Base-by-base conservation (phyloP, 495 filamentous ascomycete genomes). In the Podospora pseudoanserina region DNA sequence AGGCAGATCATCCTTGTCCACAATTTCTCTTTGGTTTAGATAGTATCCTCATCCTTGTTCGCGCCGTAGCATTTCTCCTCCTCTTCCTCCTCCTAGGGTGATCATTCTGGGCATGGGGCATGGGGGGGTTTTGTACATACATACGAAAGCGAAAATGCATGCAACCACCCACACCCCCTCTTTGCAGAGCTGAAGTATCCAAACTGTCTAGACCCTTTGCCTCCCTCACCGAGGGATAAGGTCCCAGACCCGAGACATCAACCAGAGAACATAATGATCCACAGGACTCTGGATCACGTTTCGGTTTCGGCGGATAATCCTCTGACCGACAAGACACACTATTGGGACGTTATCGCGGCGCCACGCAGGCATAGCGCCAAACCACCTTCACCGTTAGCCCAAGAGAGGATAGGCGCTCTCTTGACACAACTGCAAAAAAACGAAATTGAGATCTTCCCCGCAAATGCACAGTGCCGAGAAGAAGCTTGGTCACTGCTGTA, bases 361-460 rank as follows among this genome's bases (percentile, higher is more conserved):
- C n/a, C 55, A 26, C 55, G 5, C 55, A 58, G 55, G n/a, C 5
- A 23, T 26, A 58, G 55, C 23, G 55, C n/a, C 55, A 58, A 58
- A 58, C 23, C n/a, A 2, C 9, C 6, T 20, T 20, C 23, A 19
- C n/a, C n/a, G 18, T 20, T 32, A 32, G 30, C 30, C 30, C 30
- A 32, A 32, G 30, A 32, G 13, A 20, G n/a, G n/a, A 4, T 26
- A 58, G 6, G n/a, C 23, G 55, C 7, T 7, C 15, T 20, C 0
- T 19, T 1, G 55, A 58, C 5, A 58, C 23, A 19, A 19, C 55
- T 9, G 39, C 13, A 49, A 49, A 49, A 49, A 49, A 49, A 58
- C 5, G n/a, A 58, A 58, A 58, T 58, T 58, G 55, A 19, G 55
- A 58, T 58, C 55, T 58, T 58, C 55, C 55, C 55, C 55, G 55